phyloP scores from a whole-genome alignment of 2,329 filamentous ascomycete genomes.

The Epichloe uncinata region DNA sequence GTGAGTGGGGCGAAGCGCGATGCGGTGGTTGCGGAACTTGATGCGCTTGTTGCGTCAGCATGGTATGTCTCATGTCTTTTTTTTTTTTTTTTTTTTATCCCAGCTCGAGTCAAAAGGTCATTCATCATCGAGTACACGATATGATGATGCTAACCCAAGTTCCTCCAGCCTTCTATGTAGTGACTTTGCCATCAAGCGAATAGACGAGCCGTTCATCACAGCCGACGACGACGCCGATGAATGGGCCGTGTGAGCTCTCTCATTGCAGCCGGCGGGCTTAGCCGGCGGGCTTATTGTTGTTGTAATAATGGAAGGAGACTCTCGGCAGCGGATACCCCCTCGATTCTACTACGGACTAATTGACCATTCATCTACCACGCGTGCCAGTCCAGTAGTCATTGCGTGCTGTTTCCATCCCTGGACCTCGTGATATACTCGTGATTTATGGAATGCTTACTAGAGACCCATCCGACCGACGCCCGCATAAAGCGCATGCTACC shows the following conservation, averaged over 20 bases:
- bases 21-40: constrained; percentile 73
- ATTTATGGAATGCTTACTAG: no score
- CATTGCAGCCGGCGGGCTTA: no score
- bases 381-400: no score
- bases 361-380: no score
- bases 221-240: constrained; percentile 60
- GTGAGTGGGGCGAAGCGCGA: constrained; percentile 61
- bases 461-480: no score
- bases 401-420: no score
- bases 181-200: constrained; percentile 85
- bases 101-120: neutral
- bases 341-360: no score
- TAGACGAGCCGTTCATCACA: constrained; percentile 84
- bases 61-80: constrained; percentile 45
- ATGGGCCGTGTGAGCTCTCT: constrained; percentile 50
- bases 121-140: no score
- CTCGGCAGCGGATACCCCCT: no score
- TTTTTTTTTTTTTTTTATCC: neutral
- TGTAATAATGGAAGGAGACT: no score
- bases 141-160: constrained; percentile 3
- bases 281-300: no score
- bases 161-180: constrained; percentile 70
- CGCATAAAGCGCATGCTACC: neutral
- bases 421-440: no score
- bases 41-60: constrained; percentile 78